Evolutionary conservation across 352 stramenopile genomes (phyloP), one percentile per base, ranked within the genome.

Genomic region (Phytophthora palmivora): DNA sequence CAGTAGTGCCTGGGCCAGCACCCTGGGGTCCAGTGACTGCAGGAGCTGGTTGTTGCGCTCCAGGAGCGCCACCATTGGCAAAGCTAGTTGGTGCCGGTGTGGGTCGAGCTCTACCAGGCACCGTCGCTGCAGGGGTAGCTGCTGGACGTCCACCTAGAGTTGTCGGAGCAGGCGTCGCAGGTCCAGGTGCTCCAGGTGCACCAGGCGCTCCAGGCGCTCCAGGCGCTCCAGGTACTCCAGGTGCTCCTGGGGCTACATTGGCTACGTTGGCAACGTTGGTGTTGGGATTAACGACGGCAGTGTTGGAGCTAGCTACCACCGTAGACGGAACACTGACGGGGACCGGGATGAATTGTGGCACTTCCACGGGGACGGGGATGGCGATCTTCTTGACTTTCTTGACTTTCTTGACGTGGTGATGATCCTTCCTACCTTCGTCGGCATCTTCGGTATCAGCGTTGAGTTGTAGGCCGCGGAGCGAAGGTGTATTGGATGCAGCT

Each of bases 311-410:
- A 6, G 59, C 52, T 14, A 74, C 55, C 37, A 75, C 61, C 8
- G 67, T 43, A n/a, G 61, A 65, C 26, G 62, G 61, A 41, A 63
- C 50, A 3, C 30, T 58, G 34, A 75, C 39, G 0, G 61, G 67
- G 21, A 75, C 55, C 12, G 67, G 62, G 26, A 72, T 68, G 50
- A 43, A 54, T 19, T 75, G 67, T 14, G 61, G 67, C 36, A 75
- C 55, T 28, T 72, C 36, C 5, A 72, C 62, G 10, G 67, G 67
- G 14, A 75, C 61, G 1, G 67, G 67, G 30, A 75, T 60, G 19
- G 60, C 66, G 50, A 71, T 63, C 37, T 74, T 75, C 61, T 75
- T 74, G 46, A 74, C 59, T 63, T 70, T 70, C 42, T 74, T 73
- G 36, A 63, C 33, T 12, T 49, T 19, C 15, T 53, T 32, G 37